Conservation (phyloP, 345 rosid species). For the Isatis tinctoria region DNA sequence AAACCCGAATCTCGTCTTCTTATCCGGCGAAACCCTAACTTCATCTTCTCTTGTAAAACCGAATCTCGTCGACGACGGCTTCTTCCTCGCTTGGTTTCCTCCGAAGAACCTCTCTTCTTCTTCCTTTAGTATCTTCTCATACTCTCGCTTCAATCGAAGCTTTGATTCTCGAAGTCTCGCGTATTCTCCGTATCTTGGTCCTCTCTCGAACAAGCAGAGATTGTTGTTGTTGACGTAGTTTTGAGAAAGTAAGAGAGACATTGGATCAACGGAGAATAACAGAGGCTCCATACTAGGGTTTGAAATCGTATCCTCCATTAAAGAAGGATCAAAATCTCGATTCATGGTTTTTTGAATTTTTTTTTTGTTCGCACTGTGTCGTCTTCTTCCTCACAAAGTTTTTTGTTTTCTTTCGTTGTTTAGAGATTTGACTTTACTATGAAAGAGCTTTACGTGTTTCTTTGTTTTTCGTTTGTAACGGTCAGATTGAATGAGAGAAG, state of each 20-base stretch:
- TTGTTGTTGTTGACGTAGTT: slow-evolving; percentile 25
- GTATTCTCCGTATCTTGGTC: slow-evolving; percentile 73
- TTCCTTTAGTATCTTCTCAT: slow-evolving; percentile 30
- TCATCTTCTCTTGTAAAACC: slow-evolving; percentile 44
- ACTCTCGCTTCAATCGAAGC: slow-evolving; percentile 45
- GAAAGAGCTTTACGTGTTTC: not conserved
- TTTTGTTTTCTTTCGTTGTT: not conserved
- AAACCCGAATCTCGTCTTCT: slow-evolving; percentile 54
- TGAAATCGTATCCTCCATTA: slow-evolving; percentile 40
- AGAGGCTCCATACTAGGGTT: slow-evolving; percentile 35
- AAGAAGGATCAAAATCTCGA: not conserved
- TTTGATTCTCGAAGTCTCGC: slow-evolving; percentile 64
- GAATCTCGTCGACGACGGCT: slow-evolving; percentile 48
- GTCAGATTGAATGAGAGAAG: slow-evolving; percentile 15
- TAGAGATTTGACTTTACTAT: not conserved
- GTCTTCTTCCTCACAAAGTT: slow-evolving; percentile 15
- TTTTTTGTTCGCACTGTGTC: not conserved
- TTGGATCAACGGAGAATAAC: slow-evolving; percentile 46
- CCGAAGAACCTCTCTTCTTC: slow-evolving; percentile 27
- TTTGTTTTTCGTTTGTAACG: not conserved
- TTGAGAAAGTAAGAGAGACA: slow-evolving; percentile 60
- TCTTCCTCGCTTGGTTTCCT: slow-evolving; percentile 27
- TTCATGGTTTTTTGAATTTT: not conserved
- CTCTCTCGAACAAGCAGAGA: slow-evolving; percentile 58
- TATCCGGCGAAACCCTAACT: slow-evolving; percentile 37